Percentiles rank a stretch among this genome's conserved stretches.
phyloP scores from a whole-genome alignment of 441 rosid species.

The Metrosideros polymorpha region DNA sequence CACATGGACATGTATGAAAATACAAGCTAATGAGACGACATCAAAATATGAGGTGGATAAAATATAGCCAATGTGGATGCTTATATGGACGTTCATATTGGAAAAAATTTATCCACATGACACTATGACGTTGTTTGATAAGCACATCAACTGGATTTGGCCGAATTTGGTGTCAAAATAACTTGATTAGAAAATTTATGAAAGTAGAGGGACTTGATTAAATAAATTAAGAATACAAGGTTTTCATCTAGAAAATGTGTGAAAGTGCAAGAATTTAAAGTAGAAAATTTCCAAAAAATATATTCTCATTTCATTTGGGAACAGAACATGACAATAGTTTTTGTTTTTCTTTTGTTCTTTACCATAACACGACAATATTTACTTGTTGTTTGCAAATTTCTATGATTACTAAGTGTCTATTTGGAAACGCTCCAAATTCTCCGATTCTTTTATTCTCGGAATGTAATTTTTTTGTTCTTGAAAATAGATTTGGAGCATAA shows the following conservation, averaged over 20 bases:
- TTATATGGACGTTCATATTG: rapidly evolving
- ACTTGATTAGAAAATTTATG: not conserved
- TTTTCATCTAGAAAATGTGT: not conserved
- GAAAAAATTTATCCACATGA: not conserved
- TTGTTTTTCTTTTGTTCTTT: not conserved
- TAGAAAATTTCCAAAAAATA: not conserved
- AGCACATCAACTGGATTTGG: rapidly evolving
- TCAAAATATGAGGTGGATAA: not conserved
- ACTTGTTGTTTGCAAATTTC: not conserved
- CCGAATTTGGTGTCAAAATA: not conserved
- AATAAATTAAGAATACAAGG: not conserved
- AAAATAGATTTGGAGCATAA: too few species aligned
- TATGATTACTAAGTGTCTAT: not conserved
- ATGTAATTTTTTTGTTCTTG: too few species aligned
- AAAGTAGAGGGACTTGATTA: not conserved
- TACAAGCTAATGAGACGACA: not conserved
- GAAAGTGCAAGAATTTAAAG: not conserved
- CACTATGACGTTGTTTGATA: rapidly evolving
- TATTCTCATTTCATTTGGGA: not conserved
- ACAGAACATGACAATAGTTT: not conserved
- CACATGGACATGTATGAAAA: not conserved
- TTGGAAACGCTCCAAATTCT: too few species aligned
- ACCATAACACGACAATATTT: not conserved
- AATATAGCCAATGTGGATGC: not conserved
- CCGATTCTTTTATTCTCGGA: too few species aligned